These are phyloP conservation scores for Petunia axillaris DNA, from an alignment of 257 asterid species.

Conservation along the genomic window DNA sequence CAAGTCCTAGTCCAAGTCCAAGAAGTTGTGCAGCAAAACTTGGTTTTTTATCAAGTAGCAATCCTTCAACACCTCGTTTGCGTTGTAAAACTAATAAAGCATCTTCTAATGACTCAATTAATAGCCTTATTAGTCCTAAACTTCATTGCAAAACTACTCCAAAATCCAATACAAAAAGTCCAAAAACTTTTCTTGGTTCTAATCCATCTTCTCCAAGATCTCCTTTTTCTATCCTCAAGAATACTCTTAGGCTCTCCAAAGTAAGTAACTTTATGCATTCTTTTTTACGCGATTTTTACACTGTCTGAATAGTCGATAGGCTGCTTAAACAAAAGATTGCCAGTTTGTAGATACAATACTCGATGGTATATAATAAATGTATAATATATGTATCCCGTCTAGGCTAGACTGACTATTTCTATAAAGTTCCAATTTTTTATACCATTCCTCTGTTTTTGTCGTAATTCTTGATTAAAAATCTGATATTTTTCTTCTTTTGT, in stretches of 20 bases:
- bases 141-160: slow-evolving; percentile 62
- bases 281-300: too few species aligned
- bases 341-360: too few species aligned
- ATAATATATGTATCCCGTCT: too few species aligned
- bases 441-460: neutral
- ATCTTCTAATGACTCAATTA: slow-evolving; percentile 23
- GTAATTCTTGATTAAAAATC: neutral
- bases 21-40: slow-evolving; percentile 39
- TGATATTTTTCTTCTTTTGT: neutral
- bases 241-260: slow-evolving; percentile 73
- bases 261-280: slow-evolving; percentile 43
- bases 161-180: slow-evolving; percentile 40
- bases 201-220: slow-evolving; percentile 94
- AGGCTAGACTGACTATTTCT: too few species aligned
- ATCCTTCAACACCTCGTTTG: slow-evolving; percentile 70
- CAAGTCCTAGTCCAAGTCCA: slow-evolving; percentile 38
- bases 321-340: too few species aligned
- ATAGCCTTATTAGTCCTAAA: slow-evolving; percentile 42
- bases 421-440: neutral
- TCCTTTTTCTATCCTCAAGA: slow-evolving; percentile 84
- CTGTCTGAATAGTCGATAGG: too few species aligned
- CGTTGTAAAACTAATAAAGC: slow-evolving; percentile 53
- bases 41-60: slow-evolving; percentile 50
- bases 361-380: too few species aligned
- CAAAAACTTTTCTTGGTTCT: slow-evolving; percentile 42